phyloP scores from a whole-genome alignment of 805 yeast genomes.

The Candida koratica region DNA sequence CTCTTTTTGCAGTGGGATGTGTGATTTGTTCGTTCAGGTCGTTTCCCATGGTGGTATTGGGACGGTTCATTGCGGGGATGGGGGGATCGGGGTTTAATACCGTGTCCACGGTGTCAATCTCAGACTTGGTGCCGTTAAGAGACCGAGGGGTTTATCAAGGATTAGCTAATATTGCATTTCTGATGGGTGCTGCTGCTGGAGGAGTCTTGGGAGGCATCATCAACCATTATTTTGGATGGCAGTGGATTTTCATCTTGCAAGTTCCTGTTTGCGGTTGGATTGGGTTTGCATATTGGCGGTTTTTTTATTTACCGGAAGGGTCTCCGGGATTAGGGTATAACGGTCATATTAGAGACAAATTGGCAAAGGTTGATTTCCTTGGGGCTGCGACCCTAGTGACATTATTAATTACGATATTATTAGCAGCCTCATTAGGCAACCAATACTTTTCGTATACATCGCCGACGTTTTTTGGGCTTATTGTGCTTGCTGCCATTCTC shows the following conservation, averaged over 20 bases:
- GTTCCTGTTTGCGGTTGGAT: constrained; percentile 43
- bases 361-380: constrained; percentile 60
- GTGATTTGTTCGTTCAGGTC: constrained; percentile 53
- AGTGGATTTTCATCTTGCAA: constrained; percentile 37
- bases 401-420: constrained; percentile 54
- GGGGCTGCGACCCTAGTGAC: constrained; percentile 61
- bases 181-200: constrained; percentile 57
- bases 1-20: constrained; percentile 53
- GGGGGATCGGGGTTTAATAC: constrained; percentile 91
- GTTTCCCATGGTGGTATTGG: constrained; percentile 46
- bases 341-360: constrained; percentile 44
- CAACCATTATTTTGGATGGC: constrained; percentile 54
- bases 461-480: constrained; percentile 33
- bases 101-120: constrained; percentile 67
- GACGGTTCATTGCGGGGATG: constrained; percentile 73
- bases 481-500: constrained; percentile 23
- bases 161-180: constrained; percentile 68
- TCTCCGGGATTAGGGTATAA: constrained; percentile 53
- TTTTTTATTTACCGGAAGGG: constrained; percentile 47
- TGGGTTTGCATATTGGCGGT: constrained; percentile 33
- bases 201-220: constrained; percentile 51
- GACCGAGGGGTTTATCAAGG: constrained; percentile 84
- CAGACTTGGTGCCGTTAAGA: constrained; percentile 73
- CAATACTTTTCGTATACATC: constrained; percentile 47
- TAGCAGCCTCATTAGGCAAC: constrained; percentile 67